phyloP scores from a whole-genome alignment of 2,329 filamentous ascomycete genomes.

The Aspergillus vadensis region DNA sequence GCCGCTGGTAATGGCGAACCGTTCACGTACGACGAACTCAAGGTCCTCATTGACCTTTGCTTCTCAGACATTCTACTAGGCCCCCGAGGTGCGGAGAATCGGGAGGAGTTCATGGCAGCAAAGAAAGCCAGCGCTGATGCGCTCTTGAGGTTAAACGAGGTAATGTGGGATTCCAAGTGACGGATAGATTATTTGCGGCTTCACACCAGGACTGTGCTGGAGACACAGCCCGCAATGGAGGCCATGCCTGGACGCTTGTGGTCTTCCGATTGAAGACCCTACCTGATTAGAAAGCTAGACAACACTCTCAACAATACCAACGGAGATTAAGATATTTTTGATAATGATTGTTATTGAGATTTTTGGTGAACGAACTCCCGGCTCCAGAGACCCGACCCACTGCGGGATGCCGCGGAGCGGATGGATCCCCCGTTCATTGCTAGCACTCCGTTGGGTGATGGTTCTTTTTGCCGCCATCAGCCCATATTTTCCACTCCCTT shows the following conservation, averaged over 20 bases:
- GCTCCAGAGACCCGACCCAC: background rate
- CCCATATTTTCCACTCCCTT: background rate
- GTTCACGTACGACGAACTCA: conserved; percentile 50
- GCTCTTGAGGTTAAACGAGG: conserved; percentile 47
- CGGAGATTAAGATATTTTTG: background rate
- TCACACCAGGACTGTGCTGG: background rate
- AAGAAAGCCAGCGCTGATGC: conserved; percentile 50
- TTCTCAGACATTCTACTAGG: conserved; percentile 49
- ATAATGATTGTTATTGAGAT: background rate
- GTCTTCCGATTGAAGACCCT: background rate
- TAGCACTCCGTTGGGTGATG: background rate
- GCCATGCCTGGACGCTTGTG: background rate
- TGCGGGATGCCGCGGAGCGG: background rate
- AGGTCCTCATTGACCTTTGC: conserved; percentile 48
- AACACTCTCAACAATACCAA: background rate
- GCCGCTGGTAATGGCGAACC: conserved; percentile 44
- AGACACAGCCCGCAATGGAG: background rate
- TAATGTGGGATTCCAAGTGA: conserved; percentile 50
- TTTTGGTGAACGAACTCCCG: background rate
- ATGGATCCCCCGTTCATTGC: background rate
- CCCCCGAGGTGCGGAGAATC: conserved; percentile 42
- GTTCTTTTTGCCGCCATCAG: background rate
- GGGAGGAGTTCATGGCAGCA: conserved; percentile 50
- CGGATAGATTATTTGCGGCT: background rate
- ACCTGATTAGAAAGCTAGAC: background rate